Percentiles rank a stretch among this genome's conserved stretches.
Evolutionary conservation across 2,329 filamentous ascomycete genomes (phyloP).

Genomic region (Aspergillus terreus): DNA sequence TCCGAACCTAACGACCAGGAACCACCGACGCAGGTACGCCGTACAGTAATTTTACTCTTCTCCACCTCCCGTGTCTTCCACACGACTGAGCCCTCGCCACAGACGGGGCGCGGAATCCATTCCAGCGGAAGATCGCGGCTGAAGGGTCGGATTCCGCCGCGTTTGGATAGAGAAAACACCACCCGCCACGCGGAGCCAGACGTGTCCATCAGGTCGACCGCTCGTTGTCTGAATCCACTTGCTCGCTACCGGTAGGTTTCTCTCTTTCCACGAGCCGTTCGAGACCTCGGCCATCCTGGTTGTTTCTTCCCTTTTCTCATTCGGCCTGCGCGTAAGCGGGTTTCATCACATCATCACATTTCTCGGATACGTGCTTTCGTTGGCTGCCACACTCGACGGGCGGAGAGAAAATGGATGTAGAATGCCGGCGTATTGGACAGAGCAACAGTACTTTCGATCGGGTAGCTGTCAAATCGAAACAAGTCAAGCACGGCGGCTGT

Average conservation of each 20-base stretch:
- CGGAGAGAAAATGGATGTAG: background rate
- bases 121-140: constrained; percentile 6
- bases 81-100: constrained; percentile 5
- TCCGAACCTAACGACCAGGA: background rate
- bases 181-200: constrained; percentile 2
- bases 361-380: background rate
- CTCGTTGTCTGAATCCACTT: background rate
- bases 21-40: background rate
- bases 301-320: background rate
- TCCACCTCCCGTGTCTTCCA: background rate
- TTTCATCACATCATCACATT: constrained; percentile 5
- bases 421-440: background rate
- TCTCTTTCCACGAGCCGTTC: background rate
- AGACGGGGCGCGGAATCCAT: constrained; percentile 1
- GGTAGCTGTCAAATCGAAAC: background rate
- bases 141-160: background rate
- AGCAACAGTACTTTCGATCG: background rate
- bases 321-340: constrained; percentile 6
- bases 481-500: background rate
- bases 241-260: background rate
- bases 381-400: background rate
- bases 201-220: background rate
- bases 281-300: background rate
- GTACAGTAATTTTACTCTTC: background rate
- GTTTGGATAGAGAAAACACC: background rate